Base-by-base conservation (phyloP, 805 yeast genomes). In the Candida cerambycidarum region DNA sequence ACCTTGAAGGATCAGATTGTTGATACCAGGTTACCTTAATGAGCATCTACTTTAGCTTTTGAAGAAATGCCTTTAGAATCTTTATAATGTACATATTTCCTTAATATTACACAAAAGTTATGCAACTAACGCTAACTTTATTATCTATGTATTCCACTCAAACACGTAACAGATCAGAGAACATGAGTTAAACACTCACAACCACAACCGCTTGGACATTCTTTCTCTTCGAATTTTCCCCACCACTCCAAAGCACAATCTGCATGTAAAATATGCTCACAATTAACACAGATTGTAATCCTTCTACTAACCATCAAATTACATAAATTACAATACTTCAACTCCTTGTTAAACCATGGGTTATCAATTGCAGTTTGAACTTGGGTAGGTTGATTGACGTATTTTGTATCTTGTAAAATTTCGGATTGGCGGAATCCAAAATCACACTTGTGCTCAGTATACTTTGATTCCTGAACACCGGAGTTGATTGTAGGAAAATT, bases 181-280 rank as follows among this genome's bases (percentile, higher is more conserved):
- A 33, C 42, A 45, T 46, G 41, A 23, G 34, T 69, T 9, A 79
- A 58, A 62, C 96, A 88, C 4, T 56, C 48, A 54, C 96, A 89
- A 0, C 95, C 95, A 68, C 96, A 89, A 0, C 96, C 96, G 35
- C 85, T 76, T 0, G 95, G 82, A 61, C 96, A 88, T 53, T 83
- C 54, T 4, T 40, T 50, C 12, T 52, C 56, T 7, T 59, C 58
- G 18, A 55, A 65, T 1, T 58, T 52, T 6, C 63, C 62, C 88
- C 95, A 89, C 97, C 98, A 90, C 39, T 74, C 74, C 14, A 73
- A 63, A 0, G 95, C 93, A 66, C 98, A 90, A 16, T 69, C 68
- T 2, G 87, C 76, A 58, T 90, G 98, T 51, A 85, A 55, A 2
- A 86, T 69, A 62, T 92, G 97, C 43, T 80, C 84, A 62, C 98